Evolutionary conservation across 371 early-diverging fungal genomes (phyloP).

Genomic region (Neoconidiobolus thromboides): DNA sequence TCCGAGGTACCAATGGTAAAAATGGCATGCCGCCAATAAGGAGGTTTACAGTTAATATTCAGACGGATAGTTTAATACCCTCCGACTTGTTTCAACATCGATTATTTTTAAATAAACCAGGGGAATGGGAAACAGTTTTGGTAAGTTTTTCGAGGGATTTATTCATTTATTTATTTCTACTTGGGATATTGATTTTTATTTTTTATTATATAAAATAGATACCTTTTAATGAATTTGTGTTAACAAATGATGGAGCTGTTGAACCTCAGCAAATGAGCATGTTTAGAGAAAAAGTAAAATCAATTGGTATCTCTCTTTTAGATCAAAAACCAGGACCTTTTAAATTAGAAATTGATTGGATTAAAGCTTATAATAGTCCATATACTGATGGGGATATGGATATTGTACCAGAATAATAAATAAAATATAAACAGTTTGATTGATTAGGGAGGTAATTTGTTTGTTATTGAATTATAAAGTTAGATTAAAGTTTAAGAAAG

Average conservation of each 20-base stretch:
- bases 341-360: constrained; percentile 70
- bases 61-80: constrained; percentile 59
- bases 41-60: constrained; percentile 77
- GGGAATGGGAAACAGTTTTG: constrained; percentile 78
- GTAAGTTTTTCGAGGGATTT: constrained; percentile 17
- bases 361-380: constrained; percentile 60
- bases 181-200: no score
- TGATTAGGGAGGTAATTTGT: no score
- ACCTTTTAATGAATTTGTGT: constrained; percentile 77
- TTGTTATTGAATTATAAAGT: no score
- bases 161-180: background rate
- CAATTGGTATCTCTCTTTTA: constrained; percentile 70
- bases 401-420: background rate
- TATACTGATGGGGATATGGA: constrained; percentile 49
- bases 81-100: constrained; percentile 84
- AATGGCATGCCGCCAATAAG: constrained; percentile 12
- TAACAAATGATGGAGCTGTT: constrained; percentile 71
- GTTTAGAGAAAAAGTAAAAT: constrained; percentile 63
- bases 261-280: constrained; percentile 69
- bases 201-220: constrained; percentile 25
- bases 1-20: constrained; percentile 24
- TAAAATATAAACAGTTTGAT: no score
- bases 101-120: constrained; percentile 59
- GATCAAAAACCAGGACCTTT: constrained; percentile 75
- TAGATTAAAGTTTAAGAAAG: no score